A percentile compares a stretch with the other conserved stretches of the same genome.
Evolutionary conservation across 345 rosid genomes (phyloP).

Genomic region (Aethionema arabicum): DNA sequence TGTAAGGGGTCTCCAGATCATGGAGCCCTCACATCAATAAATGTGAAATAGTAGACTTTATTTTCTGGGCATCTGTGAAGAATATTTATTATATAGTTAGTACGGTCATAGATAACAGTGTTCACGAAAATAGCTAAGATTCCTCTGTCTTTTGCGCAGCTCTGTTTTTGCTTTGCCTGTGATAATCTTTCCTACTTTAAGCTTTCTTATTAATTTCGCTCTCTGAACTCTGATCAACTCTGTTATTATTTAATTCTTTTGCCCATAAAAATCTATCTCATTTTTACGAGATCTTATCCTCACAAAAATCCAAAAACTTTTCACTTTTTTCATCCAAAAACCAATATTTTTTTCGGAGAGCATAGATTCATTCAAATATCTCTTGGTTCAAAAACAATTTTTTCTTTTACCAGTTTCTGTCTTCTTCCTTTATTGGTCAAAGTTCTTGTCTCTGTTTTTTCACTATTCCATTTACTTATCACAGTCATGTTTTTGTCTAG

Average conservation of each 20-base stretch:
- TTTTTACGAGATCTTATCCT: neutral
- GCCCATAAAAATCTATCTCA: slow-evolving; percentile 24
- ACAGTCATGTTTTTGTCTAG: slow-evolving; percentile 24
- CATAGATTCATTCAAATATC: neutral
- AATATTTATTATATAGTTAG: slow-evolving; percentile 37
- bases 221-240: slow-evolving; percentile 26
- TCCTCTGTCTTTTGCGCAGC: slow-evolving; percentile 37
- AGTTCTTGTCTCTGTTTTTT: slow-evolving; percentile 41
- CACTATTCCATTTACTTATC: slow-evolving; percentile 22
- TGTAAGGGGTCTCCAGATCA: slow-evolving; percentile 40
- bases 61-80: slow-evolving; percentile 33
- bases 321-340: slow-evolving; percentile 21
- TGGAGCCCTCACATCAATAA: slow-evolving; percentile 42
- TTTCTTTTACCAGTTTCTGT: neutral
- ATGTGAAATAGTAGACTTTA: slow-evolving; percentile 34
- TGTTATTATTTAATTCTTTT: slow-evolving; percentile 23
- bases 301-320: slow-evolving; percentile 24
- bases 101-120: slow-evolving; percentile 39
- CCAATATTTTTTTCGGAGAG: neutral
- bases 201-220: slow-evolving; percentile 33
- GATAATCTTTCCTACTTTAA: slow-evolving; percentile 36
- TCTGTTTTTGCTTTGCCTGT: slow-evolving; percentile 23
- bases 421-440: slow-evolving; percentile 35
- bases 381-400: neutral
- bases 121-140: slow-evolving; percentile 46